Base-by-base conservation (phyloP, 2,329 filamentous ascomycete genomes). In the Aspergillus glaucus region DNA sequence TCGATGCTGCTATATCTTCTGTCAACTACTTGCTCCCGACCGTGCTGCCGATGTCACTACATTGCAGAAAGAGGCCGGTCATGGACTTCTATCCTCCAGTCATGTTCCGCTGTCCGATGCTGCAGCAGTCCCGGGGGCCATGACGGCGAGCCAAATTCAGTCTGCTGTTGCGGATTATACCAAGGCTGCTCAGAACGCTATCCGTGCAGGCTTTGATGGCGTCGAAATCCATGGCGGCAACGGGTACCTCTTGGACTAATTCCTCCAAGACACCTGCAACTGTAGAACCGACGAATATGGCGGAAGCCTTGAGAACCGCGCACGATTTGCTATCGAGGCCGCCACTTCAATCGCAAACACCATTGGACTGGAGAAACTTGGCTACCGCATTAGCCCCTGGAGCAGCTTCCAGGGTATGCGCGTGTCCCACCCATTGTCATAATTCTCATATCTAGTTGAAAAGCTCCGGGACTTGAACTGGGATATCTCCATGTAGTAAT, bases 21-120 rank as follows among this genome's bases (percentile, higher is more conserved):
- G 74, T 3, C 84, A 87, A 57, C 67, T 87, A 0, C 84, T 79
- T 70, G 76, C 75, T 0, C 67, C 79, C 14, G 82, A 84, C 1
- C 75, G 84, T 8, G 73, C 75, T 3, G 78, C 79, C 0, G 62
- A 72, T 49, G 59, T 63, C 0, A 53, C 62, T 2, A 59, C 68
- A 3, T 46, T 55, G 4, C 37, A 39, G 6, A 46, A 45, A 15
- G 50, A 53, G 14, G 47, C 28, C 2, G 51, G 50, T 2, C 15
- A 22, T 15, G 28, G 41, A 6, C 34, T 56, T 8, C 17, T 66
- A 4, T 65, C 72, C 10, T 65, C 71, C 1, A 73, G 70, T 63
- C 62, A 69, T 22, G 66, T 68, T 46, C 61, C 61, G 39, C 70
- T 62, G 51, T 66, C 68, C 21, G 58, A 53, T n/a, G 70, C 55